Conservation (phyloP, 2,329 filamentous ascomycete genomes). For the Colletotrichum filicis region DNA sequence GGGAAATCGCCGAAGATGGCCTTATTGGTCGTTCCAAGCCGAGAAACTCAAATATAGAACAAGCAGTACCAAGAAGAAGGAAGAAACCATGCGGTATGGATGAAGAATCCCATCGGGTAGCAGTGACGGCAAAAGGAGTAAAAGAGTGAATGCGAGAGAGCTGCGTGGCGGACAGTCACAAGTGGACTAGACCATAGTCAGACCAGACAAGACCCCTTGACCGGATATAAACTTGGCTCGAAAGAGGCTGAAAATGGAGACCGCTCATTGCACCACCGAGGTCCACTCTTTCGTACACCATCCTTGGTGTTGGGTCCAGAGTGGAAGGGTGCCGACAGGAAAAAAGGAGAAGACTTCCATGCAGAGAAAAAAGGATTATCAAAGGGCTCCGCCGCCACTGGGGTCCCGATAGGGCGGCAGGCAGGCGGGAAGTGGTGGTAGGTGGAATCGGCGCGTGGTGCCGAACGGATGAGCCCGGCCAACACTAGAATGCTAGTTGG, state of each 20-base stretch:
- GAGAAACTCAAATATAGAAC: neutral
- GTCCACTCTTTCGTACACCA: conserved; percentile 14
- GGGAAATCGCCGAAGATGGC: neutral
- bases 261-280: conserved; percentile 19
- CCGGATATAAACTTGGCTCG: conserved; percentile 9
- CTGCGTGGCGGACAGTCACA: neutral
- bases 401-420: neutral
- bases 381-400: neutral
- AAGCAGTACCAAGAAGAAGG: neutral
- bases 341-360: neutral
- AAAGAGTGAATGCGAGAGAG: neutral
- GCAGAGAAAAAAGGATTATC: neutral
- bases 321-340: neutral
- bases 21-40: neutral
- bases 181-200: no score
- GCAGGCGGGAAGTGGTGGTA: neutral
- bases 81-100: neutral
- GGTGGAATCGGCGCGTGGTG: neutral
- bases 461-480: neutral
- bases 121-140: neutral
- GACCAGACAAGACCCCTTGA: neutral
- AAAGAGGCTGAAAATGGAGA: conserved; percentile 7
- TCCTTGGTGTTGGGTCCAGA: neutral
- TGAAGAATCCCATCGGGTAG: neutral
- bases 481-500: neutral